Evolutionary conservation across 2,329 filamentous ascomycete species (phyloP).

Genomic region (Sphaerulina populicola): DNA sequence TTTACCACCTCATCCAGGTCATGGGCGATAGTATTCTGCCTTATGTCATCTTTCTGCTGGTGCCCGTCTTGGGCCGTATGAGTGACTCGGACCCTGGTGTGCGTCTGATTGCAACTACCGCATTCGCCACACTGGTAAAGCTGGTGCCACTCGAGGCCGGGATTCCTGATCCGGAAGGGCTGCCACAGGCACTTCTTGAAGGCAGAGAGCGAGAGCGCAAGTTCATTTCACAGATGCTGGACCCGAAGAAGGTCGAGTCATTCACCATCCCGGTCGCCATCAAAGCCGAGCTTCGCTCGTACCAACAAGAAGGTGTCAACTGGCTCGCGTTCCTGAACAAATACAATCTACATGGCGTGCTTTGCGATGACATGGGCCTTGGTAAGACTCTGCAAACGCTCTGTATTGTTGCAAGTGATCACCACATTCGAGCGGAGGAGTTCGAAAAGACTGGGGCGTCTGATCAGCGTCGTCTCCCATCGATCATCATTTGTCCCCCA

Average conservation of each 20-base stretch:
- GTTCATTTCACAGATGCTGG: slow-evolving; percentile 92
- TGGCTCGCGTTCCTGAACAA: slow-evolving; percentile 98
- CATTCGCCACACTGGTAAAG: slow-evolving; percentile 94
- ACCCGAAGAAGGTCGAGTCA: slow-evolving; percentile 90
- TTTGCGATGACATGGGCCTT: slow-evolving; percentile 98
- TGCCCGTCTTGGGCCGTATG: slow-evolving; percentile 93
- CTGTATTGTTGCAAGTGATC: slow-evolving; percentile 95
- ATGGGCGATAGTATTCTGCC: slow-evolving; percentile 96
- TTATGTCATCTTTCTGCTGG: slow-evolving; percentile 97
- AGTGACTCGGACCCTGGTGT: slow-evolving; percentile 97
- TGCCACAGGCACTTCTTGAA: slow-evolving; percentile 78
- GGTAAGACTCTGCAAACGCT: slow-evolving; percentile 96
- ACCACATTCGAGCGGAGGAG: slow-evolving; percentile 86
- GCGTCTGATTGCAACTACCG: slow-evolving; percentile 86
- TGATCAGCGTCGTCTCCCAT: slow-evolving; percentile 73
- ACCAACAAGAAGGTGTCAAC: slow-evolving; percentile 97
- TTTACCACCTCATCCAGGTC: slow-evolving; percentile 94
- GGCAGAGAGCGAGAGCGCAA: slow-evolving; percentile 90
- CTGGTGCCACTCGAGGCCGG: slow-evolving; percentile 93
- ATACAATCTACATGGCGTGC: slow-evolving; percentile 94
- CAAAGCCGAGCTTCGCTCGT: slow-evolving; percentile 90
- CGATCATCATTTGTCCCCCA: slow-evolving; percentile 90
- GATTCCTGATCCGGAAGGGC: slow-evolving; percentile 88
- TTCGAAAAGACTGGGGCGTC: slow-evolving; percentile 71
- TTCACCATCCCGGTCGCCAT: slow-evolving; percentile 93